Conservation (phyloP, 306 rosid species). For the Oemleria cerasiformis region DNA sequence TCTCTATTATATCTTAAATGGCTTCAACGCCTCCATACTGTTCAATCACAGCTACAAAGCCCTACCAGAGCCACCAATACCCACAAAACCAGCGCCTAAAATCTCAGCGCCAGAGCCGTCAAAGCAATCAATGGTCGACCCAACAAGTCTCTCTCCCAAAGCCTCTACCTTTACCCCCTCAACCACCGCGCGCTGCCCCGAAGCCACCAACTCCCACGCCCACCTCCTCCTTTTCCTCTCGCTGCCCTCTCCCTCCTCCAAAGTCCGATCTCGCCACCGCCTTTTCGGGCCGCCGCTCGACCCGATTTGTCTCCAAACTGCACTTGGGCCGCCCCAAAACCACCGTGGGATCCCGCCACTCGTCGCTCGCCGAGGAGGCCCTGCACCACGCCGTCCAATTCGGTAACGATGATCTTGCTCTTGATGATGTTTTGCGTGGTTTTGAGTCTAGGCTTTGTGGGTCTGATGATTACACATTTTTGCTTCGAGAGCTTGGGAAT, state of each 20-base stretch:
- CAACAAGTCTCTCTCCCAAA: conserved; percentile 46
- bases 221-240: conserved; percentile 44
- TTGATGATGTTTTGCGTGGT: conserved; percentile 49
- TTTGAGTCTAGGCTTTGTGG: conserved; percentile 56
- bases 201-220: conserved; percentile 24
- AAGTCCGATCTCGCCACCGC: conserved; percentile 51
- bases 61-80: conserved; percentile 41
- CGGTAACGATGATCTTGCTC: conserved; percentile 44
- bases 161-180: conserved; percentile 27
- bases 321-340: conserved; percentile 63
- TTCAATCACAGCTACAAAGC: conserved; percentile 48
- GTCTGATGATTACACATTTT: conserved; percentile 63
- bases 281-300: conserved; percentile 81
- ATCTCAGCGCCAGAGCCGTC: conserved; percentile 37
- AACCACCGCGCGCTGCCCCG: conserved; percentile 24
- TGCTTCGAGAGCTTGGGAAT: conserved; percentile 66
- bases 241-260: conserved; percentile 40
- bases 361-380: conserved; percentile 67
- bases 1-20: conserved; percentile 26
- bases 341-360: conserved; percentile 46
- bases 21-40: conserved; percentile 72
- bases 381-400: conserved; percentile 40
- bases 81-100: conserved; percentile 43
- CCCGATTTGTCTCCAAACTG: conserved; percentile 72
- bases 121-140: conserved; percentile 40